Conservation (phyloP, 306 rosid genomes). For the Medicago truncatula region MtrunA17r5.0-ANR NC_053043.1:20600501-20601000, state of each 20-base stretch:
- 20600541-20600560: conserved; percentile 56
- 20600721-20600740: conserved; percentile 63
- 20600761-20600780: conserved; percentile 50
- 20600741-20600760: conserved; percentile 56
- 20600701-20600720: conserved; percentile 50
- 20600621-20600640: conserved; percentile 72
- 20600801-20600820: background rate
- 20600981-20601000: conserved; percentile 38
- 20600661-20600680: conserved; percentile 75
- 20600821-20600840: conserved; percentile 39
- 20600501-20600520: conserved; percentile 48
- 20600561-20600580: conserved; percentile 63
- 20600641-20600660: conserved; percentile 67
- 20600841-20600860: conserved; percentile 63
- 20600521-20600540: conserved; percentile 50
- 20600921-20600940: conserved; percentile 55
- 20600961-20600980: conserved; percentile 37
- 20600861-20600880: conserved; percentile 43
- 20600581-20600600: conserved; percentile 69
- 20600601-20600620: conserved; percentile 64
- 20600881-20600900: conserved; percentile 52
- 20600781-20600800: conserved; percentile 44
- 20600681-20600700: conserved; percentile 70
- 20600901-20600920: conserved; percentile 36
- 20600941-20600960: conserved; percentile 51